These are phyloP conservation scores for Heterobasidion irregulare DNA, from an alignment of 1,284 basidiomycete species.

Conservation along the genomic window DNA sequence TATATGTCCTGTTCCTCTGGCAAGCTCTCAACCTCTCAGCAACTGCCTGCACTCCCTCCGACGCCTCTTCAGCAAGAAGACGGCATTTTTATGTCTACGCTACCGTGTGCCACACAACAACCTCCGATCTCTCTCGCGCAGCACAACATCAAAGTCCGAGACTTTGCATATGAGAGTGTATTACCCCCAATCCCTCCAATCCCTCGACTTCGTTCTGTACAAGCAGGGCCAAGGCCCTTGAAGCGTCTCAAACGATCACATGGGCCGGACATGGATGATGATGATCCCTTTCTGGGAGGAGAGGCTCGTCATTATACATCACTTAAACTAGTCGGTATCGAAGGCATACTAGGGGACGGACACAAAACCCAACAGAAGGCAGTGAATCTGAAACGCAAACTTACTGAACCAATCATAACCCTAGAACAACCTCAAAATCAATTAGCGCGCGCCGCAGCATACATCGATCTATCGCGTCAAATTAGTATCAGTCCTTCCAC, in stretches of 20 bases:
- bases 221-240: conserved; percentile 28
- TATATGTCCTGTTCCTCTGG: not conserved
- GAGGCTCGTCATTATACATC: not conserved
- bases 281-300: conserved; percentile 12
- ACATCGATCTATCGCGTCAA: conserved; percentile 8
- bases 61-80: not conserved
- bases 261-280: conserved; percentile 14
- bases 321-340: not conserved
- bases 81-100: not conserved
- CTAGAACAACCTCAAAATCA: conserved; percentile 3
- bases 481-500: not conserved
- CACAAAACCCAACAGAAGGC: conserved; percentile 20
- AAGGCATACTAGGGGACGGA: not conserved
- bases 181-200: conserved; percentile 52
- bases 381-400: conserved; percentile 28
- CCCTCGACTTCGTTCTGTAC: conserved; percentile 33
- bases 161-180: conserved; percentile 62
- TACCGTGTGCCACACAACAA: not conserved
- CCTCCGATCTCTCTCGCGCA: conserved; percentile 21
- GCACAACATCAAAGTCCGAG: conserved; percentile 58
- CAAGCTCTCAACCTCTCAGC: not conserved
- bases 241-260: conserved; percentile 27
- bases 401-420: conserved; percentile 16
- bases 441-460: conserved; percentile 5
- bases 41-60: not conserved